phyloP scores from a whole-genome alignment of 306 rosid species.

The Castanea crenata region DNA sequence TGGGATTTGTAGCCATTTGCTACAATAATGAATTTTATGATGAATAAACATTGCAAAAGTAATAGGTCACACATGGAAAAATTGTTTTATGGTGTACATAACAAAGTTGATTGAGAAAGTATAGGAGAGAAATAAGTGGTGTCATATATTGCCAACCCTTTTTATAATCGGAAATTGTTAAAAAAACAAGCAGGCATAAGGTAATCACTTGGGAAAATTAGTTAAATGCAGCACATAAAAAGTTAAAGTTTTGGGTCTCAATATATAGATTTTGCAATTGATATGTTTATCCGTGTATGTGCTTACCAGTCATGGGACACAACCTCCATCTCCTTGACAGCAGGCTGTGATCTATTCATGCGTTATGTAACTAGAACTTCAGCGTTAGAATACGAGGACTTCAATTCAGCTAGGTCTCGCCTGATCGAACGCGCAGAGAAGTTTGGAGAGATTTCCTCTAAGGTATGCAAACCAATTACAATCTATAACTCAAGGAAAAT shows the following conservation, averaged over 20 bases:
- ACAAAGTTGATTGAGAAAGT: neutral
- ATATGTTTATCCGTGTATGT: neutral
- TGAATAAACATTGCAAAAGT: neutral
- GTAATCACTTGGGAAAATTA: neutral
- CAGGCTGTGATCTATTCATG: conserved; percentile 89
- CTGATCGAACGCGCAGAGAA: conserved; percentile 96
- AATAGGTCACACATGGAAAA: neutral
- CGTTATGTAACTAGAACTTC: conserved; percentile 90
- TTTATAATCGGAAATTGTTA: neutral
- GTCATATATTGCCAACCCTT: neutral
- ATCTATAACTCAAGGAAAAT: neutral
- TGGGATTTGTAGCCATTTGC: no score
- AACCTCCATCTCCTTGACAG: conserved; percentile 89
- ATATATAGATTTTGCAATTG: neutral
- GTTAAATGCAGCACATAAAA: neutral
- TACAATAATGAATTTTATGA: no score
- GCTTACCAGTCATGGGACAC: conserved; percentile 75
- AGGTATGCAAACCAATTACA: conserved; percentile 40
- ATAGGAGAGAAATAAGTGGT: neutral
- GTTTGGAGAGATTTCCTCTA: conserved; percentile 87
- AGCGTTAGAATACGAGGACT: conserved; percentile 88
- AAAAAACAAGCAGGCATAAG: neutral
- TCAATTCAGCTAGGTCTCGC: conserved; percentile 81
- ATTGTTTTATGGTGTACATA: neutral
- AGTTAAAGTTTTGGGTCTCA: neutral